Evolutionary conservation across 1,139 yeast species (phyloP).

Genomic region (Kurtzmaniella natalensis): DNA sequence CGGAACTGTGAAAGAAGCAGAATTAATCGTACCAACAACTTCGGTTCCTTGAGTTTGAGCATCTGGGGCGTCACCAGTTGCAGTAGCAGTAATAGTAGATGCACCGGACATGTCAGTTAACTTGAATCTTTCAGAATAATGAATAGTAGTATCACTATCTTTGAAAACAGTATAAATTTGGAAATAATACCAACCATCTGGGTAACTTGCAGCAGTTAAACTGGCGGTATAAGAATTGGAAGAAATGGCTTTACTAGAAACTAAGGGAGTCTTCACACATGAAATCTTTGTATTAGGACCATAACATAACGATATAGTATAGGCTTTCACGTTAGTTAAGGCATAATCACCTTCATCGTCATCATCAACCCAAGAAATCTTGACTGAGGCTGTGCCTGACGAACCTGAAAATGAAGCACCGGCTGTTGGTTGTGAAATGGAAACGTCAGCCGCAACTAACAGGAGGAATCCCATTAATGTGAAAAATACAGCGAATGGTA

Average conservation of each 20-base stretch:
- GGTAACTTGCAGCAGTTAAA: constrained; percentile 41
- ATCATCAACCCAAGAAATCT: constrained; percentile 54
- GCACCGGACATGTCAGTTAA: constrained; percentile 71
- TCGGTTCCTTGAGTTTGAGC: constrained; percentile 26
- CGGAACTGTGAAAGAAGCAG: constrained; percentile 43
- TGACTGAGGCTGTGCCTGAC: constrained; percentile 44
- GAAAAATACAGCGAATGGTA: neutral
- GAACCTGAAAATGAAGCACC: constrained; percentile 50
- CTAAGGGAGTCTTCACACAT: constrained; percentile 31
- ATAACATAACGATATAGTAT: constrained; percentile 60
- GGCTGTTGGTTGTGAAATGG: constrained; percentile 45
- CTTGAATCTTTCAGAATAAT: constrained; percentile 64
- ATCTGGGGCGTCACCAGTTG: constrained; percentile 26
- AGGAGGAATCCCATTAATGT: neutral
- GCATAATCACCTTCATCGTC: constrained; percentile 38
- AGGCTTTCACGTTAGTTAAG: constrained; percentile 38
- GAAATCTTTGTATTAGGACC: constrained; percentile 53
- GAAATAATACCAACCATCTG: constrained; percentile 63
- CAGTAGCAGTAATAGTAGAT: constrained; percentile 24
- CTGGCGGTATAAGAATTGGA: constrained; percentile 33
- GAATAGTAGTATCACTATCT: constrained; percentile 52
- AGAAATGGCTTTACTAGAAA: constrained; percentile 16
- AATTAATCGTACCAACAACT: constrained; percentile 24
- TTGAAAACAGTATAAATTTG: constrained; percentile 51
- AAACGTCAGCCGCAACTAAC: constrained; percentile 50